Evolutionary conservation across 2,329 filamentous ascomycete genomes (phyloP).

Genomic region (Sclerotinia minor): DNA sequence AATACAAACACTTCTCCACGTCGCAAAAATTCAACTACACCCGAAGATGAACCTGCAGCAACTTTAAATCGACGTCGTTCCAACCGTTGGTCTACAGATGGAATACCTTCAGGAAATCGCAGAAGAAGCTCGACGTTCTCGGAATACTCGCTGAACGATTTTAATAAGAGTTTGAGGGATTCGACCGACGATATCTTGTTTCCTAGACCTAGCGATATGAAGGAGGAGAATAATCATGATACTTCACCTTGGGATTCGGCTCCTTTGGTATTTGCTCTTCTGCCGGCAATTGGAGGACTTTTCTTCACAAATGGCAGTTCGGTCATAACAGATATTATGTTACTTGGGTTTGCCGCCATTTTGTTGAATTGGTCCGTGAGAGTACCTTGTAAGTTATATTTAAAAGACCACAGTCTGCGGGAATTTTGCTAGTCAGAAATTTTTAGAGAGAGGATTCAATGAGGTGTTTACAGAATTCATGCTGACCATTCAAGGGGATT

Average conservation of each 20-base stretch:
- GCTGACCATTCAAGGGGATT: slow-evolving; percentile 53
- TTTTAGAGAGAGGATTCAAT: neutral
- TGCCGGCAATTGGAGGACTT: slow-evolving; percentile 82
- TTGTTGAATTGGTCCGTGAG: slow-evolving; percentile 93
- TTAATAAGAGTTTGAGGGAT: slow-evolving; percentile 60
- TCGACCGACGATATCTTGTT: slow-evolving; percentile 71
- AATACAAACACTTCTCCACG: slow-evolving; percentile 21
- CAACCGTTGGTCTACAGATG: slow-evolving; percentile 38
- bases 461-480: neutral
- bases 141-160: slow-evolving; percentile 70
- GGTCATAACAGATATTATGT: slow-evolving; percentile 80
- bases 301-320: slow-evolving; percentile 82
- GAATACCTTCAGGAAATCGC: slow-evolving; percentile 43
- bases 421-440: neutral
- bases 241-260: slow-evolving; percentile 73
- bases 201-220: slow-evolving; percentile 49
- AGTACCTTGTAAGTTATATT: slow-evolving; percentile 62
- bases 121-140: slow-evolving; percentile 78
- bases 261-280: slow-evolving; percentile 78
- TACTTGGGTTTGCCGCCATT: slow-evolving; percentile 76
- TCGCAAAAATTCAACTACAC: slow-evolving; percentile 23
- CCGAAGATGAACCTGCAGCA: slow-evolving; percentile 31
- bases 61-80: slow-evolving; percentile 33
- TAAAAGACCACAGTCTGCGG: neutral
- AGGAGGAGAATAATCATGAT: slow-evolving; percentile 48